These are phyloP conservation scores for Zasmidium citrigriseum DNA, from an alignment of 2,329 filamentous ascomycete genomes.

Conservation along the genomic window DNA sequence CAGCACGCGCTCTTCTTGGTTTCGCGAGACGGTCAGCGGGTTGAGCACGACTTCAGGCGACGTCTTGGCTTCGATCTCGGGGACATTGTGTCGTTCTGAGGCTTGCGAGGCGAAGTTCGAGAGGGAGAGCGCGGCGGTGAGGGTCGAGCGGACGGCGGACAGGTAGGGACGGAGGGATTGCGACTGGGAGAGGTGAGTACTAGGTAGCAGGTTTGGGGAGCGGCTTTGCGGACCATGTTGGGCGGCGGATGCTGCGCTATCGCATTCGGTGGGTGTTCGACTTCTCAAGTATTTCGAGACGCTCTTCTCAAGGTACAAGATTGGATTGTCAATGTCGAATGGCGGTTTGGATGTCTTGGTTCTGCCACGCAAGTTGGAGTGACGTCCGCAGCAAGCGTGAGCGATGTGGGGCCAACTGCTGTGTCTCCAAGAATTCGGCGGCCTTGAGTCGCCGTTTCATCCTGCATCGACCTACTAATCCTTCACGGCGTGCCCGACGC, in stretches of 20 bases:
- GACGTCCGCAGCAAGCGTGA: not conserved
- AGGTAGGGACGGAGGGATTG: slow-evolving; percentile 97
- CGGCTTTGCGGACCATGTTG: slow-evolving; percentile 15
- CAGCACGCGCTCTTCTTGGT: slow-evolving; percentile 94
- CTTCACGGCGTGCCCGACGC: slow-evolving; percentile 9
- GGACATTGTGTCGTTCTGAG: slow-evolving; percentile 95
- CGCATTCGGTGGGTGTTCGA: not conserved
- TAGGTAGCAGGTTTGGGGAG: not conserved
- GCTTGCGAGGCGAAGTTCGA: slow-evolving; percentile 98
- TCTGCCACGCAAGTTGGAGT: not conserved
- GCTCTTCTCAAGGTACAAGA: not conserved
- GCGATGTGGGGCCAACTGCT: not conserved
- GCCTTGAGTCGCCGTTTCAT: not conserved
- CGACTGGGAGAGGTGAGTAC: slow-evolving; percentile 59
- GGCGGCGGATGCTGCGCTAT: not conserved
- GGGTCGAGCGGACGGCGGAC: slow-evolving; percentile 89
- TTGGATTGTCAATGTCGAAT: not conserved
- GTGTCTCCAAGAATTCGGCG: not conserved
- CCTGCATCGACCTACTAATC: slow-evolving; percentile 1
- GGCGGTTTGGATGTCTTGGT: not conserved
- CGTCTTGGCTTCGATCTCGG: slow-evolving; percentile 89
- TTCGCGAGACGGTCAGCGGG: slow-evolving; percentile 85
- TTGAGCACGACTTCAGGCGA: slow-evolving; percentile 94
- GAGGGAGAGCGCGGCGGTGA: slow-evolving; percentile 89
- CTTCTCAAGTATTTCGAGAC: not conserved